Evolutionary conservation across 495 filamentous ascomycete species (phyloP).

Genomic region (Hypomontagnella submonticulosa): DNA sequence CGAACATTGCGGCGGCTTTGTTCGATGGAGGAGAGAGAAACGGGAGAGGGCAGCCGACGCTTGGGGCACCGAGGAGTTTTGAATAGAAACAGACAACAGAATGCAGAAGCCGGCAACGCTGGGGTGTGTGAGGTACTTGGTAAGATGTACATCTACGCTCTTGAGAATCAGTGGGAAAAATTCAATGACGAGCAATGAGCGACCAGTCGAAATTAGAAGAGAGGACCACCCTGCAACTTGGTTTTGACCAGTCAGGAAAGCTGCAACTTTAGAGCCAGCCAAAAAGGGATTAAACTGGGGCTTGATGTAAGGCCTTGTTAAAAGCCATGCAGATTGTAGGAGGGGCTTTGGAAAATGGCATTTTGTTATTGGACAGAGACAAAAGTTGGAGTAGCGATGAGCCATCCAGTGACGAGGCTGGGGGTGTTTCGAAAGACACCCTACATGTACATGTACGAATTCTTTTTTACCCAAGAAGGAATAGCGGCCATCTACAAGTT

Average conservation of each 20-base stretch:
- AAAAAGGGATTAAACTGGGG: slow-evolving; percentile 19
- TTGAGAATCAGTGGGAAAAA: slow-evolving; percentile 23
- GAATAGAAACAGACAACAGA: slow-evolving; percentile 45
- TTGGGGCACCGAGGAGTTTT: slow-evolving; percentile 60
- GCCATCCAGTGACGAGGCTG: slow-evolving; percentile 33
- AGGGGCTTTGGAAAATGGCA: slow-evolving; percentile 16
- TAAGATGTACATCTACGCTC: slow-evolving; percentile 19
- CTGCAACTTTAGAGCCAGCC: slow-evolving; percentile 24
- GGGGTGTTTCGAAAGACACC: slow-evolving; percentile 24
- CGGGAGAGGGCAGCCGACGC: slow-evolving; percentile 46
- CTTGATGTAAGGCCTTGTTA: slow-evolving; percentile 4
- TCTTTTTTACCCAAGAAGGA: slow-evolving; percentile 3
- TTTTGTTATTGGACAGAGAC: slow-evolving; percentile 7
- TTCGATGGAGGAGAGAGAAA: slow-evolving; percentile 56
- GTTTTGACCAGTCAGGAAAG: slow-evolving; percentile 1
- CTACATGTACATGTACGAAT: slow-evolving; percentile 21
- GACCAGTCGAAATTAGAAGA: slow-evolving; percentile 17
- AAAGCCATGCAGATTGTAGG: slow-evolving; percentile 3
- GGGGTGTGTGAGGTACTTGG: slow-evolving; percentile 14
- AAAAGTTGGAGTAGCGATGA: slow-evolving; percentile 21
- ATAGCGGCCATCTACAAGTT: background rate
- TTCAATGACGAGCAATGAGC: slow-evolving; percentile 18
- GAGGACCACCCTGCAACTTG: slow-evolving; percentile 6
- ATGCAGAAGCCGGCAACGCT: slow-evolving; percentile 21
- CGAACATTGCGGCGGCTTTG: slow-evolving; percentile 59